Evolutionary conservation across 345 rosid species (phyloP), one percentile per base, ranked within the genome.

Genomic region (Bruguiera parviflora): DNA sequence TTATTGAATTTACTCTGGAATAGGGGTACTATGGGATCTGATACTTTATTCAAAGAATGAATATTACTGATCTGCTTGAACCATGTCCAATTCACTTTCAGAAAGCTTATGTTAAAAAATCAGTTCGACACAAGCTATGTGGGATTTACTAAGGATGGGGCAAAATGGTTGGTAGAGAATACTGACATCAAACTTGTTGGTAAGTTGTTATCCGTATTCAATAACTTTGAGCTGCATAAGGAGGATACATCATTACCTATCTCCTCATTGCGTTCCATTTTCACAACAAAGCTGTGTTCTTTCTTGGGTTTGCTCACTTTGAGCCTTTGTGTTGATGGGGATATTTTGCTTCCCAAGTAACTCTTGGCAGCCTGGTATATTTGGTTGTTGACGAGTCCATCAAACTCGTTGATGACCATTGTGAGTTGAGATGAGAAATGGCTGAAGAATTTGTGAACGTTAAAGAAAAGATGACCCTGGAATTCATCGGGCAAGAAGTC

Each of bases 181-280:
- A 91, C 98, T 2, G 93, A 89, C 79, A 83, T 94, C 82, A 94
- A 89, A 77, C 81, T 94, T 57, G 82, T 94, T 6, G 98, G 95
- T 94, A 76, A 70, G 83, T 32, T 69, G 21, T 69, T 62, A 20
- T 21, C 20, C 56, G 51, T 33, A 10, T 19, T 21, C 21, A 21
- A 7, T 25, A 56, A 9, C 16, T 56, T 56, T 56, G 11, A 24
- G 59, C 16, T 56, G 18, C 18, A 24, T 56, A 27, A 31, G 5
- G 31, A 56, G 28, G 59, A 27, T 15, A 39, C 16, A 43, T 43
- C 19, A 15, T 43, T 43, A 0, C 5, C 18, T 43, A 86, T 80
- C 58, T 80, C 88, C 69, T 88, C 92, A 7, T 72, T 69, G n/a
- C 82, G 73, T 47, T 85, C 95, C 67, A 87, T 74, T 63, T 86